Percentiles rank a stretch among this genome's conserved stretches.
Evolutionary conservation across 306 rosid species (phyloP).

Genomic region (Ziziphus jujuba): DNA sequence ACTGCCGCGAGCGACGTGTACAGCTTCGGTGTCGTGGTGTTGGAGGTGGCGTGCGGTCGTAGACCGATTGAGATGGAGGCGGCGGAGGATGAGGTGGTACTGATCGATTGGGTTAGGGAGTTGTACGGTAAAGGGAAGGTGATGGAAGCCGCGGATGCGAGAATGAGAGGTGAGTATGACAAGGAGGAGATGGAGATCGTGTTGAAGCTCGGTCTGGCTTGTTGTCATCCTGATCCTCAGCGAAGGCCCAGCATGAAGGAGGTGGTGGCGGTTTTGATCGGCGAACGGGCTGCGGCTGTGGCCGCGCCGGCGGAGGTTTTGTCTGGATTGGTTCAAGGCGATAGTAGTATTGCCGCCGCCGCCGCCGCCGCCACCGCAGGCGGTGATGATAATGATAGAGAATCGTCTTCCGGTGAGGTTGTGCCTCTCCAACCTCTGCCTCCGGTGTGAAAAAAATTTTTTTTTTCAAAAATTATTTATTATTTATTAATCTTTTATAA

Average conservation of each 20-base stretch:
- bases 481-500: background rate
- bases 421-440: constrained; percentile 1
- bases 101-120: constrained; percentile 82
- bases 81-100: constrained; percentile 65
- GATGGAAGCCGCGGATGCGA: constrained; percentile 57
- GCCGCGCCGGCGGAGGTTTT: constrained; percentile 47
- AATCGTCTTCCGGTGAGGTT: constrained; percentile 9
- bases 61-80: constrained; percentile 58
- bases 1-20: constrained; percentile 82
- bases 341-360: background rate
- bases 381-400: constrained; percentile 1
- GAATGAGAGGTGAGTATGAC: constrained; percentile 49
- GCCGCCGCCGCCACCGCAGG: too few relatives aligned
- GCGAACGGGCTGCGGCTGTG: constrained; percentile 30
- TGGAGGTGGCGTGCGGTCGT: constrained; percentile 88
- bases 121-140: constrained; percentile 47
- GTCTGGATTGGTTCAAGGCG: constrained; percentile 43
- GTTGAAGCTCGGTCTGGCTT: constrained; percentile 83
- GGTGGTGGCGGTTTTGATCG: constrained; percentile 58
- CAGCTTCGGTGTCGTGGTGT: constrained; percentile 81
- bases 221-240: constrained; percentile 83
- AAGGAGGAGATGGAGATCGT: constrained; percentile 62
- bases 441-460: constrained; percentile 28
- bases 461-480: constrained; percentile 9
- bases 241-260: constrained; percentile 82